These are phyloP conservation scores for Noccaea bulbosa DNA, from an alignment of 345 rosid genomes.

Conservation along the genomic window DNA sequence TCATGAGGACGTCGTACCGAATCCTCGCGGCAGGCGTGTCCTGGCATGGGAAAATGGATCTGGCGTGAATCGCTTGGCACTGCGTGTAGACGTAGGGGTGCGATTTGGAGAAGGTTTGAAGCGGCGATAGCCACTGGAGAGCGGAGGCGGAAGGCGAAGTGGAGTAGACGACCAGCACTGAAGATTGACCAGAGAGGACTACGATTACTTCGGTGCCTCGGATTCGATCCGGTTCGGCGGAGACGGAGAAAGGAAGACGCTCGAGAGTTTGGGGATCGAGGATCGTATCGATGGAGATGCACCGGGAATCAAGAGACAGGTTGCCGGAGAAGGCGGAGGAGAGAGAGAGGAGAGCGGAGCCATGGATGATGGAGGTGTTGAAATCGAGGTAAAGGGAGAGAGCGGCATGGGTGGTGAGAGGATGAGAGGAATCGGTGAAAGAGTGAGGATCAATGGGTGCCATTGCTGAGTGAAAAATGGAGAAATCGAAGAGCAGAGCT, in stretches of 20 bases:
- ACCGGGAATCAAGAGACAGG: slow-evolving; percentile 74
- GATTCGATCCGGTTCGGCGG: slow-evolving; percentile 52
- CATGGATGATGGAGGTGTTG: slow-evolving; percentile 74
- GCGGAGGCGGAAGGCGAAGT: slow-evolving; percentile 80
- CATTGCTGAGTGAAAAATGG: slow-evolving; percentile 44
- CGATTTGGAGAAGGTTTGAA: slow-evolving; percentile 67
- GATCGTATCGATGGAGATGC: slow-evolving; percentile 52
- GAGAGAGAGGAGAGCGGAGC: slow-evolving; percentile 73
- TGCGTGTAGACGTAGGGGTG: slow-evolving; percentile 85
- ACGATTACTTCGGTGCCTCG: slow-evolving; percentile 56
- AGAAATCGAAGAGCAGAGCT: not conserved
- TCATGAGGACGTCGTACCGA: slow-evolving; percentile 62
- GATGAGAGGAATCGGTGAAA: slow-evolving; percentile 71
- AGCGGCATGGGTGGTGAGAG: slow-evolving; percentile 65
- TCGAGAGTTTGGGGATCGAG: slow-evolving; percentile 54
- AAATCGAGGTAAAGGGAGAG: slow-evolving; percentile 81
- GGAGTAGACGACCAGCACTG: slow-evolving; percentile 55
- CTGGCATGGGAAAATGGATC: slow-evolving; percentile 91
- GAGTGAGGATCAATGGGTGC: slow-evolving; percentile 88
- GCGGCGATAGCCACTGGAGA: slow-evolving; percentile 86
- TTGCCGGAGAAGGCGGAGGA: slow-evolving; percentile 52
- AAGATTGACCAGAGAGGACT: slow-evolving; percentile 52
- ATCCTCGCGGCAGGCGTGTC: slow-evolving; percentile 93
- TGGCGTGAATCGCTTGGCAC: slow-evolving; percentile 89
- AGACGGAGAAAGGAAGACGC: slow-evolving; percentile 53